Base-by-base conservation (phyloP, 2,329 filamentous ascomycete species). In the Hymenoscyphus infarciens region DNA sequence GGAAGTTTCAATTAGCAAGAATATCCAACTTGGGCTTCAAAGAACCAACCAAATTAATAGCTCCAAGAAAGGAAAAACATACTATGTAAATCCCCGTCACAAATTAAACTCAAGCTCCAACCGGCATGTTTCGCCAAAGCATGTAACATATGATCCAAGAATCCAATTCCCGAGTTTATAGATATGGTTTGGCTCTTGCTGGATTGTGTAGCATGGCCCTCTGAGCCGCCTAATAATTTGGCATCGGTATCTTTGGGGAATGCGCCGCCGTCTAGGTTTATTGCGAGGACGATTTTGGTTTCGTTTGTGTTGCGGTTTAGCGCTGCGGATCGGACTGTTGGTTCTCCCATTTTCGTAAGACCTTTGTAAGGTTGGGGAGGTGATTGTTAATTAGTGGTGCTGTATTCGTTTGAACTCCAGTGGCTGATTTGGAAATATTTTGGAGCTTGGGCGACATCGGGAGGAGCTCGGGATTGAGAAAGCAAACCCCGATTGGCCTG, bases 81-180 rank as follows among this genome's bases (percentile, higher is more conserved):
- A 94, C 91, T 97, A 81, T 96, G 90, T 60, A 98, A 79, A 78
- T 99, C 95, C 61, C 95, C 95, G 75, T 89, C 85, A 77, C 92
- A 96, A 67, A 86, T 82, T 62, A 99, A 81, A 35, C 87, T 87
- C 70, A 99, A 78, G 79, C 90, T 95, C 95, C 94, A 98, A 66
- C 95, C 94, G 5, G 90, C 87, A 78, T 99, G 95, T 79, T 99
- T 98, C 58, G 95, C 91, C 61, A 98, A 83, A 5, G 95, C 95
- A 78, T 99, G 95, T 58, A 98, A 84, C 94, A 99, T 98, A 81
- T 99, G 95, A 80, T 99, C 95, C 62, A 99, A 83, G 78, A 99
- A 99, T 64, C 95, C 95, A 76, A 99, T 96, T 68, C 95, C 95
- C 0, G 94, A 97, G 82, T 91, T 88, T 69, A 98, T 83, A 74